Evolutionary conservation across 2,329 filamentous ascomycete genomes (phyloP).

Genomic region (Hirsutella minnesotensis): DNA sequence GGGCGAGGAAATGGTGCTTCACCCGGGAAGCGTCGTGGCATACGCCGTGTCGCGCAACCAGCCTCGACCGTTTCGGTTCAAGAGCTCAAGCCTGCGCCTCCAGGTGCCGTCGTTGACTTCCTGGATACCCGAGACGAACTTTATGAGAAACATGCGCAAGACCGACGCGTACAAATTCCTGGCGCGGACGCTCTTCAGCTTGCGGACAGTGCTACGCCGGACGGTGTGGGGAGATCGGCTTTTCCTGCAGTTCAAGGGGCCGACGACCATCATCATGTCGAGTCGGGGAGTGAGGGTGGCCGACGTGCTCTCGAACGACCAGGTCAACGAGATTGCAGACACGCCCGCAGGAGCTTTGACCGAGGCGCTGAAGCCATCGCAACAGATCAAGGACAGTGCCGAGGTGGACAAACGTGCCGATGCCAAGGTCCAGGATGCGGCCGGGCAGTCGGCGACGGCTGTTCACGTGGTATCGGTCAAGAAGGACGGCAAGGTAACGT

Average conservation of each 20-base stretch:
- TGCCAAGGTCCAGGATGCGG: slow-evolving; percentile 12
- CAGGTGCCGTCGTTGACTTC: slow-evolving; percentile 62
- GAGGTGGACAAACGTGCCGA: slow-evolving; percentile 3
- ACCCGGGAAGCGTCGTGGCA: slow-evolving; percentile 84
- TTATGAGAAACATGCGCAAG: slow-evolving; percentile 60
- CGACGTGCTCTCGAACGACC: slow-evolving; percentile 63
- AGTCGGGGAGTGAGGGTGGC: slow-evolving; percentile 70
- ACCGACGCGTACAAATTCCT: slow-evolving; percentile 62
- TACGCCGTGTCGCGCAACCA: slow-evolving; percentile 67
- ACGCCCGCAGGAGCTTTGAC: slow-evolving; percentile 60
- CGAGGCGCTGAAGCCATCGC: slow-evolving; percentile 39
- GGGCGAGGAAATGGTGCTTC: slow-evolving; percentile 82
- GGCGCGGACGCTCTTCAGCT: slow-evolving; percentile 49
- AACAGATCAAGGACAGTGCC: slow-evolving; percentile 19
- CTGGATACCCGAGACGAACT: slow-evolving; percentile 57
- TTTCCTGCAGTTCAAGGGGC: slow-evolving; percentile 83
- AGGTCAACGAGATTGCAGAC: slow-evolving; percentile 86
- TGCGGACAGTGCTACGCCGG: slow-evolving; percentile 67
- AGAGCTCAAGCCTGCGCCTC: slow-evolving; percentile 60
- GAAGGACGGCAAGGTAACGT: slow-evolving; percentile 53
- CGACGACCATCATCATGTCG: slow-evolving; percentile 75
- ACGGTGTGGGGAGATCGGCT: slow-evolving; percentile 90
- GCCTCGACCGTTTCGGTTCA: slow-evolving; percentile 79
- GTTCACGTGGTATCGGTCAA: slow-evolving; percentile 45
- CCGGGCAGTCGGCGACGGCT: slow-evolving; percentile 25